phyloP scores from a whole-genome alignment of 441 rosid genomes.

The Raphanus hybrid region DNA sequence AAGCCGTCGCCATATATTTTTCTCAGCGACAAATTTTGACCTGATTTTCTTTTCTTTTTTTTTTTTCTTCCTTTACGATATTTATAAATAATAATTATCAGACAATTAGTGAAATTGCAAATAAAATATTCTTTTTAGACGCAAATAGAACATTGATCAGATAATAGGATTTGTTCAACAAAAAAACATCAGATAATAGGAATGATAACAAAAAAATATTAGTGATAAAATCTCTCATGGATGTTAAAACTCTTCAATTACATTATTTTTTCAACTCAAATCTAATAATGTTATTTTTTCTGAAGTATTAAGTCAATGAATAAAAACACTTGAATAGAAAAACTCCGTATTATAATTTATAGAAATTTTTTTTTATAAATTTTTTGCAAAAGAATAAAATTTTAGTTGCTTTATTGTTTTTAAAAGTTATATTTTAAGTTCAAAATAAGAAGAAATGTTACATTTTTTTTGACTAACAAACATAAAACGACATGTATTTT shows the following conservation, averaged over 20 bases:
- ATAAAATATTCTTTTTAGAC: not conserved
- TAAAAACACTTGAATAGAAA: not conserved
- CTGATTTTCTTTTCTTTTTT: conserved; percentile 10
- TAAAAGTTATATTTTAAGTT: not conserved
- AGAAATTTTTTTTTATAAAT: too few species aligned
- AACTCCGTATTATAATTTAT: not conserved
- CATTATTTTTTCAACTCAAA: not conserved
- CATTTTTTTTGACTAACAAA: not conserved
- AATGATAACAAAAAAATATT: too few species aligned
- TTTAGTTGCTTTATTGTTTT: not conserved
- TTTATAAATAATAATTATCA: not conserved
- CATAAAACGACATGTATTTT: not conserved
- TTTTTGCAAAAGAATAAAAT: not conserved
- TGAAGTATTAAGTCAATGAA: not conserved
- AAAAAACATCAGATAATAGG: not conserved
- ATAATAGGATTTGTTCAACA: too few species aligned
- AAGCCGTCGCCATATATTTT: conserved; percentile 37
- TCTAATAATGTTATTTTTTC: not conserved
- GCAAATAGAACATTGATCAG: not conserved
- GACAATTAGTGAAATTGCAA: not conserved
- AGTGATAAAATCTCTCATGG: not conserved
- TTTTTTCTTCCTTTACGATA: not conserved
- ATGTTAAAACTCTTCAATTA: not conserved
- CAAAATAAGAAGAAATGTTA: not conserved
- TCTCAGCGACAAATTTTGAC: conserved; percentile 5